Base-by-base conservation (phyloP, 202 grass and related monocot genomes). In the Miscanthus sacchariflorus region DNA sequence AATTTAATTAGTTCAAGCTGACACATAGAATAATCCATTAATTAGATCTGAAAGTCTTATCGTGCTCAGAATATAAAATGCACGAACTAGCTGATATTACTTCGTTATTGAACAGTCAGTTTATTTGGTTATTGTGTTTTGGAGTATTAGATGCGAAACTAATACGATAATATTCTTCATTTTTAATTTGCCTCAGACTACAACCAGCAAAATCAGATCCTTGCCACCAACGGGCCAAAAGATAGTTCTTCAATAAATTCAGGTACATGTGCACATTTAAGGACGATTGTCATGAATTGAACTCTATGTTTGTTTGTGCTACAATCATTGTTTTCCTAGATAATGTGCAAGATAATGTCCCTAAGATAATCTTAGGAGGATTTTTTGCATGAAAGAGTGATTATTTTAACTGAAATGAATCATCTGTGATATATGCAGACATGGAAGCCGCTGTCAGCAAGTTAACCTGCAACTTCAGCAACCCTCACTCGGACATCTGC, bases 401-500 rank as follows among this genome's bases (percentile, higher is more conserved):
- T 48, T 48, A 4, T 48, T 48, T 48, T 12, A 13, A 48, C 45
- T 48, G 8, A 43, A 48, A 48, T 10, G 12, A 50, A 50, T 15
- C 48, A 50, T 15, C 12, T 50, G 13, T 50, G 48, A 50, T 50
- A 48, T 70, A 85, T 18, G 65, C 36, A 77, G 77, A 87, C 56
- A n/a, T 79, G 68, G 86, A 30, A 40, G 48, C 52, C 46, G 25
- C 70, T 58, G 49, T 9, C 11, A 83, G 79, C 19, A 81, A 79
- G 24, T 18, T 98, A 11, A 56, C 4, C 50, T 98, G 95, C 68
- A 91, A 98, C 66, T 91, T 91, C 27, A 70, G 88, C 18, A 18
- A 74, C 5, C 54, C 54, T 59, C 54, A 59, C 54, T 90, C 89
- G 18, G 79, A 93, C 72, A 73, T 75, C 11, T 95, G 95, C 74